Evolutionary conservation across 2,329 filamentous ascomycete species (phyloP).

Genomic region (Neurospora sp.): DNA sequence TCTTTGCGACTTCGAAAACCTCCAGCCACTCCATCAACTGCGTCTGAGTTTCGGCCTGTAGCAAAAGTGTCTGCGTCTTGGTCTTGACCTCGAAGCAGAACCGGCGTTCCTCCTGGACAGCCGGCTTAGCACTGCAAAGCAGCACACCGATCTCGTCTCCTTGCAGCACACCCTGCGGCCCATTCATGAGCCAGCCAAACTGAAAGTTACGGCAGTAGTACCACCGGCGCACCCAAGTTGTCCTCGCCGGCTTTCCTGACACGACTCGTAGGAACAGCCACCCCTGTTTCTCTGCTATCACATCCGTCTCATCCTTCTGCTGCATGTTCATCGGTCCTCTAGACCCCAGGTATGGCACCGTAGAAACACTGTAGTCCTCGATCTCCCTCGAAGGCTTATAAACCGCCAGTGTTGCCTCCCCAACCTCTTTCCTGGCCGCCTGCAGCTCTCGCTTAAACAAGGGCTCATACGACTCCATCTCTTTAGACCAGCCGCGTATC

Average conservation of each 20-base stretch:
- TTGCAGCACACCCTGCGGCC: slow-evolving; percentile 78
- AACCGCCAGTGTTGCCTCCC: slow-evolving; percentile 60
- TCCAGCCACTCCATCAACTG: slow-evolving; percentile 94
- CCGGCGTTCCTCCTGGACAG: slow-evolving; percentile 82
- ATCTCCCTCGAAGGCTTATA: slow-evolving; percentile 81
- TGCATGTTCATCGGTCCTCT: slow-evolving; percentile 57
- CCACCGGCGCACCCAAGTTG: slow-evolving; percentile 87
- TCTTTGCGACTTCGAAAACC: slow-evolving; percentile 89
- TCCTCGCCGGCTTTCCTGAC: slow-evolving; percentile 79
- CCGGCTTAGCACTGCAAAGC: slow-evolving; percentile 84
- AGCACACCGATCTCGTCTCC: slow-evolving; percentile 94
- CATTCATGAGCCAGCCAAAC: slow-evolving; percentile 88
- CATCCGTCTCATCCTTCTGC: slow-evolving; percentile 33
- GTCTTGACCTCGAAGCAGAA: slow-evolving; percentile 99
- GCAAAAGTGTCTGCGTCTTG: slow-evolving; percentile 78
- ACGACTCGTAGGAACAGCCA: slow-evolving; percentile 82
- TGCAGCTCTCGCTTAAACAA: slow-evolving; percentile 76
- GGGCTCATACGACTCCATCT: slow-evolving; percentile 85
- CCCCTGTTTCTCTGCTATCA: slow-evolving; percentile 73
- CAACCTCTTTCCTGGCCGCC: slow-evolving; percentile 69
- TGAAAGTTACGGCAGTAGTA: slow-evolving; percentile 94
- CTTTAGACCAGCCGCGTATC: slow-evolving; percentile 82
- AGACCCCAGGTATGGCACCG: slow-evolving; percentile 75
- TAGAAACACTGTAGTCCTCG: slow-evolving; percentile 84
- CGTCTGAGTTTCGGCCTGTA: slow-evolving; percentile 86